Percentiles rank a stretch among this genome's conserved stretches.
phyloP scores from a whole-genome alignment of 2,329 filamentous ascomycete genomes.

The Daldinia sp. region DNA sequence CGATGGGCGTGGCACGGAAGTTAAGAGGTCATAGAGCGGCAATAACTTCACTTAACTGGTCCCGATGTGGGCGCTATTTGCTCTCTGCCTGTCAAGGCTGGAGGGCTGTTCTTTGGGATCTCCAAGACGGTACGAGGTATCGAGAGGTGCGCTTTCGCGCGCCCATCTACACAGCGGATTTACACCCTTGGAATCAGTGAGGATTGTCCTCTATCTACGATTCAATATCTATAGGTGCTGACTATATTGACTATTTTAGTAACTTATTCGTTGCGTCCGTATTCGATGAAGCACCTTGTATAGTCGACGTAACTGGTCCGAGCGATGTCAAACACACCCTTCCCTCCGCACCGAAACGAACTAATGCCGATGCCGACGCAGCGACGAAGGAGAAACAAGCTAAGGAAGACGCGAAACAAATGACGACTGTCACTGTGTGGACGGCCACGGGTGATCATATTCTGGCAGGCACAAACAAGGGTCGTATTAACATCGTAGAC shows the following conservation, averaged over 20 bases:
- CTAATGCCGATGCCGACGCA: slow-evolving; percentile 76
- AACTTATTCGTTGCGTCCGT: slow-evolving; percentile 89
- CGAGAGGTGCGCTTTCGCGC: slow-evolving; percentile 92
- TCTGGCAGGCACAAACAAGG: slow-evolving; percentile 92
- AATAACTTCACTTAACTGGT: slow-evolving; percentile 96
- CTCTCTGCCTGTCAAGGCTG: slow-evolving; percentile 95
- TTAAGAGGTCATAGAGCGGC: slow-evolving; percentile 92
- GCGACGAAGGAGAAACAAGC: slow-evolving; percentile 83
- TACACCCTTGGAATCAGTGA: slow-evolving; percentile 91
- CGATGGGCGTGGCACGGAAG: slow-evolving; percentile 95
- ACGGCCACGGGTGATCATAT: slow-evolving; percentile 88
- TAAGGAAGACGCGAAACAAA: slow-evolving; percentile 92
- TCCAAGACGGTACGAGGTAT: slow-evolving; percentile 75
- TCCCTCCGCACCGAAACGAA: slow-evolving; percentile 83
- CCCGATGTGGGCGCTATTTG: slow-evolving; percentile 88
- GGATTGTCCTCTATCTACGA: slow-evolving; percentile 44
- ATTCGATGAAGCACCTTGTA: slow-evolving; percentile 90
- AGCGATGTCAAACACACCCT: slow-evolving; percentile 81
- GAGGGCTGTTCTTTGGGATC: slow-evolving; percentile 96
- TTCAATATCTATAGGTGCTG: background rate
- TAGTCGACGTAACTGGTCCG: slow-evolving; percentile 82
- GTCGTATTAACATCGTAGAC: slow-evolving; percentile 95
- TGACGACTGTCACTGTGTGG: slow-evolving; percentile 93
- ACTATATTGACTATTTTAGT: slow-evolving; percentile 59
- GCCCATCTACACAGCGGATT: slow-evolving; percentile 93